A percentile compares a stretch with the other conserved stretches of the same genome.
These are phyloP conservation scores for Trametes cinnabarina DNA, from an alignment of 768 basidiomycete genomes.

Conservation along the genomic window DNA sequence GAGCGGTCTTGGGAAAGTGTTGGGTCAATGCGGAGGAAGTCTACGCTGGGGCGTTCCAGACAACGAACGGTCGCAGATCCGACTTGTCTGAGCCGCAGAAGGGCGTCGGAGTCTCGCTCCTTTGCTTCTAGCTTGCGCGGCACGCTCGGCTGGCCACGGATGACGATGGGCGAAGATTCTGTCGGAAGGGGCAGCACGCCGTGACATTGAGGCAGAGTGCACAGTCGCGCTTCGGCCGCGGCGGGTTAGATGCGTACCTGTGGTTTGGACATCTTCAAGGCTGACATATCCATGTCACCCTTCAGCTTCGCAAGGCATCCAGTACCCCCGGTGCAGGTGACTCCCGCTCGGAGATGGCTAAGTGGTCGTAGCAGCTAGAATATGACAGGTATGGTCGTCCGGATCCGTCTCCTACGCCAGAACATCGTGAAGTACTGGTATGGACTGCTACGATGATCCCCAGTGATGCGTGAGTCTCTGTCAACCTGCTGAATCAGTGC, in stretches of 20 bases:
- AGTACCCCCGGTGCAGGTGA: too few relatives aligned
- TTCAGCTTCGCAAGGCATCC: too few relatives aligned
- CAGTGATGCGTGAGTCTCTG: too few relatives aligned
- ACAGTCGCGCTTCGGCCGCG: too few relatives aligned
- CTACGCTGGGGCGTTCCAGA: background rate
- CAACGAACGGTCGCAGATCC: background rate
- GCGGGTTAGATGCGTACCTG: background rate
- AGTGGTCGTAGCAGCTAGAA: too few relatives aligned
- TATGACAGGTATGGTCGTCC: too few relatives aligned
- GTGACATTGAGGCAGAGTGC: too few relatives aligned
- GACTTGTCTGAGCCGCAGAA: background rate
- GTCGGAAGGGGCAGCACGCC: background rate
- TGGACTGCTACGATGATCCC: too few relatives aligned
- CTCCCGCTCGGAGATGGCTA: too few relatives aligned
- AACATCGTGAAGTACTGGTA: too few relatives aligned
- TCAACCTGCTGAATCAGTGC: too few relatives aligned
- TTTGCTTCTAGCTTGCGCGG: background rate
- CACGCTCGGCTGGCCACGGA: background rate
- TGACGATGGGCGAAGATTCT: background rate
- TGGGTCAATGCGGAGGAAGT: background rate
- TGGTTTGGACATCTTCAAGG: background rate
- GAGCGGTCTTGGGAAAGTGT: background rate
- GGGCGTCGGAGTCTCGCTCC: background rate
- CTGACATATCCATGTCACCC: background rate
- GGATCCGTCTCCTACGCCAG: too few relatives aligned